Base-by-base conservation (phyloP, 1,284 basidiomycete species). In the Ganoderma leucocontextum region DNA sequence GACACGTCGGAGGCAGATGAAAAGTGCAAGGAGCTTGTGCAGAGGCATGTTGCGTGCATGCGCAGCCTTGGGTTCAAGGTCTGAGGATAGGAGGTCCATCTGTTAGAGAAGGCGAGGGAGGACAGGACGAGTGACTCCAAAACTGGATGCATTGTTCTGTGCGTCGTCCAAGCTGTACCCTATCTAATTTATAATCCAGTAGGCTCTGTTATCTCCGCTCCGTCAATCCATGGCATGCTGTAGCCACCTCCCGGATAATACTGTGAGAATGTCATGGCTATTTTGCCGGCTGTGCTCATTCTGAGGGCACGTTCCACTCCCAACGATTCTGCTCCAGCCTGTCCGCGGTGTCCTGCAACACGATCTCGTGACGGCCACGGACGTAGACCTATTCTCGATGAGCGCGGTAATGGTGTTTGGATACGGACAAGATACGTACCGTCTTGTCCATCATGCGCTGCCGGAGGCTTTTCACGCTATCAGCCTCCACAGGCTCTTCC, bases 11-110 rank as follows among this genome's bases (percentile, higher is more conserved):
- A 91, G 71, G 93, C 92, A 5, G 86, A 88, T 68, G 89, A 90
- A 69, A 91, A 92, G 78, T 98, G 97, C 83, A 89, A 86, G 76
- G 89, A 93, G 64, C 83, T 96, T 59, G 87, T 99, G 17, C 87
- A 89, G 77, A 87, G 85, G 73, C 96, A 99, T 77, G 84, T 95
- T 66, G 88, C 91, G 41, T 99, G 97, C 85, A 99, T 99, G 97
- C 88, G 92, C 52, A 83, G 86, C 35, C 87, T 94, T 66, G 95
- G 95, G 35, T 97, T 97, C 87, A 92, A 95, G 77, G 83, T 95
- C 52, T 95, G 52, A 55, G 29, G 29, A 55, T 29, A 35, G 29
- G 52, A 29, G 52, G 47, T 25, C 22, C 4, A 25, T 22, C 47
- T 13, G 10, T 13, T 49, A 49, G 52, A 55, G 29, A 29, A 55